Evolutionary conservation across 495 filamentous ascomycete genomes (phyloP).

Genomic region (Penicillium paradoxum): DNA sequence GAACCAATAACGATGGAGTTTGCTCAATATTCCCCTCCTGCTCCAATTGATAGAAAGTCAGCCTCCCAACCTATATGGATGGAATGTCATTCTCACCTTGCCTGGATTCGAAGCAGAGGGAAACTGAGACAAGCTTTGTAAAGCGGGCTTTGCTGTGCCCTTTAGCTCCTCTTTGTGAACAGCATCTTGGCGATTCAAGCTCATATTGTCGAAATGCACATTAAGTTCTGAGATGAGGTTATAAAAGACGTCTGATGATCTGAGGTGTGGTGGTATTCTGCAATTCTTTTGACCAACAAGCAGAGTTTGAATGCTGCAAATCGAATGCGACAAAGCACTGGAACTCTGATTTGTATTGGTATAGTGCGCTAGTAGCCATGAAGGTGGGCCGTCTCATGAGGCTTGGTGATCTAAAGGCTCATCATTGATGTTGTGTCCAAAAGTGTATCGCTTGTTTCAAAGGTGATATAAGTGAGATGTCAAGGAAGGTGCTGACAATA

Average conservation of each 20-base stretch:
- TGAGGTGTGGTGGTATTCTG: background rate
- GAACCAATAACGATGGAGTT: slow-evolving; percentile 13
- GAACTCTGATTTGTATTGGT: slow-evolving; percentile 1
- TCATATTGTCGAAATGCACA: slow-evolving; percentile 29
- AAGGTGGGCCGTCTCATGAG: slow-evolving; percentile 14
- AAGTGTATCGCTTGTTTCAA: background rate
- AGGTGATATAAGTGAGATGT: background rate
- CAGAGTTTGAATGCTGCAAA: background rate
- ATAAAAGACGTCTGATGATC: background rate
- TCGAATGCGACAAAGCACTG: slow-evolving; percentile 5
- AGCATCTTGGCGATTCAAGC: slow-evolving; percentile 34
- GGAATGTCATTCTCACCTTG: slow-evolving; percentile 20
- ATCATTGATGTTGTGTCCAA: slow-evolving; percentile 11
- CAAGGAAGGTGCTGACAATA: background rate
- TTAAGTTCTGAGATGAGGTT: background rate
- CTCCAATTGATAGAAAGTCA: background rate
- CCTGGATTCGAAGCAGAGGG: slow-evolving; percentile 13
- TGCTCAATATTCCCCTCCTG: slow-evolving; percentile 12
- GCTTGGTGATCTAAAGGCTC: slow-evolving; percentile 15
- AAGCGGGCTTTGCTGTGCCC: slow-evolving; percentile 9
- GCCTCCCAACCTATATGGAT: background rate
- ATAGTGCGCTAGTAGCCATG: slow-evolving; percentile 23
- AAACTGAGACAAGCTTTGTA: slow-evolving; percentile 25
- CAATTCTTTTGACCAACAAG: background rate
- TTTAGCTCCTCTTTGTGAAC: slow-evolving; percentile 20